phyloP scores from a whole-genome alignment of 768 basidiomycete genomes.

The Terana coerulea region DNA sequence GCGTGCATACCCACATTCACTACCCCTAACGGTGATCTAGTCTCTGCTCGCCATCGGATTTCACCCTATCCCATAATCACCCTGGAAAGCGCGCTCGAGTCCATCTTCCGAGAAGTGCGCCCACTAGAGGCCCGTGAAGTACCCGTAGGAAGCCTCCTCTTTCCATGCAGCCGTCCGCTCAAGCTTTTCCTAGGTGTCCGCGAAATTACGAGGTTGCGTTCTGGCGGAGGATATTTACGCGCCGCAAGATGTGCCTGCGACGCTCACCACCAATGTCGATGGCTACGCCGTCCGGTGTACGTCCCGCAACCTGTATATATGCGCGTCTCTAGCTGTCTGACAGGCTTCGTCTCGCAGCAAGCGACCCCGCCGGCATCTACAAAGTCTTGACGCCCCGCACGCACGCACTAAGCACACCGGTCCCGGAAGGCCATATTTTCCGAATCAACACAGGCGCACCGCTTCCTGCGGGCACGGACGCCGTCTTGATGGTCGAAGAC shows the following conservation, averaged over 20 bases:
- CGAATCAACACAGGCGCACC: constrained; percentile 88
- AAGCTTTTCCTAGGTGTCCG: constrained; percentile 45
- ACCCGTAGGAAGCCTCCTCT: constrained; percentile 37
- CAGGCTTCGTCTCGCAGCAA: constrained; percentile 38
- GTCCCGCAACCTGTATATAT: constrained; percentile 15
- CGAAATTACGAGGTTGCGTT: constrained; percentile 58
- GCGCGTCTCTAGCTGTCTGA: not conserved
- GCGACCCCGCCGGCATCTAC: constrained; percentile 62
- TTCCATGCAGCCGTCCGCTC: not conserved
- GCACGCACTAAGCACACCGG: constrained; percentile 26
- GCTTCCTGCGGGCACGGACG: constrained; percentile 67
- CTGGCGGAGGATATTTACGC: constrained; percentile 75
- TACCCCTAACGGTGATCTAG: constrained; percentile 23
- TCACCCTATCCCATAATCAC: constrained; percentile 76
- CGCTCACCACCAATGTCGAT: constrained; percentile 78
- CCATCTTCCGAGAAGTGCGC: constrained; percentile 47
- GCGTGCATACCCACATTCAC: too few relatives aligned
- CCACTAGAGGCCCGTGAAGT: constrained; percentile 37
- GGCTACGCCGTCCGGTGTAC: constrained; percentile 80
- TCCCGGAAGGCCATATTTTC: constrained; percentile 52
- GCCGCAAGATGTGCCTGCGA: constrained; percentile 56
- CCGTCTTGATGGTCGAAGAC: constrained; percentile 93
- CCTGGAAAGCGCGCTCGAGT: constrained; percentile 57
- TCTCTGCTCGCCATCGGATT: constrained; percentile 63
- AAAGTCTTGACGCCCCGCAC: constrained; percentile 58